Evolutionary conservation across 2,329 filamentous ascomycete genomes (phyloP), one percentile per base, ranked within the genome.

Genomic region (Pseudocercospora crystallina): DNA sequence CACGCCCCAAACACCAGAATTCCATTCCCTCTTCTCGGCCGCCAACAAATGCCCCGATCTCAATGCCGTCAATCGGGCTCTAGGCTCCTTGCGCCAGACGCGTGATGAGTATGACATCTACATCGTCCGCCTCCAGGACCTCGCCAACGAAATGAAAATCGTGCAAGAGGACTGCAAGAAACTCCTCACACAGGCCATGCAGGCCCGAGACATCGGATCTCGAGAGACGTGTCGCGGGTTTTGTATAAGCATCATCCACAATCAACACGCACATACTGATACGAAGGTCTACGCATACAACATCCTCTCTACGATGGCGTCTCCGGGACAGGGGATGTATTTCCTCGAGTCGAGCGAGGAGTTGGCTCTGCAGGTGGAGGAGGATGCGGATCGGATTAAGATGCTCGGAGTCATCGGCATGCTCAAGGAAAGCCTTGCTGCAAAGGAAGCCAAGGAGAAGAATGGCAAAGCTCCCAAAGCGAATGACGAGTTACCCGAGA

Each of bases 211-310:
- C 29, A 34, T 31, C 2, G 51, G 53, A 3, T 45, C 53, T 8
- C 43, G 47, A 29, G 58, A 63, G 34, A 47, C 56, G 17, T 63
- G 60, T 39, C 56, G 58, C 12, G 58, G 44, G 9, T 41, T 58
- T 1, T 63, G 61, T 38, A 39, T 58, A 9, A 44, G 44, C 5
- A 60, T 63, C 40, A 37, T 61, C 12, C 56, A 59, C 12, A 56
- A 50, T 20, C 42, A 48, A n/a, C 43, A 57, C 39, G 50, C 57
- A 3, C 55, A 62, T 26, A 37, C 51, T 13, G 49, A 55, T 7
- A 61, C 52, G 2, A 54, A 53, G 41, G 50, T 63, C 20, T 60
- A 62, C 14, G 58, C 60, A n/a, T 60, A 54, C 47, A 61, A 61
- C 37, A 60, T 63, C 31, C 49, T 61, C 10, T 50, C 51, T 5